A percentile compares a stretch with the other conserved stretches of the same genome.
phyloP scores from a whole-genome alignment of 768 basidiomycete genomes.

The Xerocomellus chrysenteron region DNA sequence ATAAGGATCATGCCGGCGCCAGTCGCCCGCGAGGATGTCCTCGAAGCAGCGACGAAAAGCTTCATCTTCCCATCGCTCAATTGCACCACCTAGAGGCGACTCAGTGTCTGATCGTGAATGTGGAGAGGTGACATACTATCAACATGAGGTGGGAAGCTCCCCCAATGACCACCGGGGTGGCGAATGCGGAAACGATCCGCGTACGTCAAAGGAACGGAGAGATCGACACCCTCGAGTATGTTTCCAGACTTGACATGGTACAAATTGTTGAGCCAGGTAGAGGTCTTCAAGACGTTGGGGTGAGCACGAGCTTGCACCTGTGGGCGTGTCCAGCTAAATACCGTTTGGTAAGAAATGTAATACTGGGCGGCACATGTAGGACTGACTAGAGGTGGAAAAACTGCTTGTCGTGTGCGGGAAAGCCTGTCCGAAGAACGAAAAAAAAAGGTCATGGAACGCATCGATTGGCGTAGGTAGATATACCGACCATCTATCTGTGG shows the following conservation, averaged over 20 bases:
- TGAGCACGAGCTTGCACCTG: slow-evolving; percentile 72
- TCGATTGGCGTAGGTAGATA: background rate
- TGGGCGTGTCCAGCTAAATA: slow-evolving; percentile 44
- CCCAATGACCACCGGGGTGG: slow-evolving; percentile 61
- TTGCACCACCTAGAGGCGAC: slow-evolving; percentile 51
- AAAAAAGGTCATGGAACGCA: background rate
- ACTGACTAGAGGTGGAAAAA: slow-evolving; percentile 73
- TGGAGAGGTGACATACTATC: slow-evolving; percentile 42
- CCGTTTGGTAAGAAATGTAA: background rate
- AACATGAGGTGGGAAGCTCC: slow-evolving; percentile 51
- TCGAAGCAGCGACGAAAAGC: slow-evolving; percentile 57
- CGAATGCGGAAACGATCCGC: slow-evolving; percentile 76
- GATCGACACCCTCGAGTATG: slow-evolving; percentile 52
- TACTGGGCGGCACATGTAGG: background rate
- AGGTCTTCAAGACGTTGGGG: slow-evolving; percentile 58
- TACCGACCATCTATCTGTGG: slow-evolving; percentile 51
- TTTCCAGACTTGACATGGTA: slow-evolving; percentile 46
- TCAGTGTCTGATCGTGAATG: background rate
- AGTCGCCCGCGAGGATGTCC: slow-evolving; percentile 59
- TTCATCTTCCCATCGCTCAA: slow-evolving; percentile 75
- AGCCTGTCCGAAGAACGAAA: slow-evolving; percentile 34
- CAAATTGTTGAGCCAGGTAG: slow-evolving; percentile 63
- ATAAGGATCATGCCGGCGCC: slow-evolving; percentile 67
- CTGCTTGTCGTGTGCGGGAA: slow-evolving; percentile 60
- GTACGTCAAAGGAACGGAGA: slow-evolving; percentile 62